phyloP scores from a whole-genome alignment of 805 yeast genomes.

The Spathaspora sp. region DNA sequence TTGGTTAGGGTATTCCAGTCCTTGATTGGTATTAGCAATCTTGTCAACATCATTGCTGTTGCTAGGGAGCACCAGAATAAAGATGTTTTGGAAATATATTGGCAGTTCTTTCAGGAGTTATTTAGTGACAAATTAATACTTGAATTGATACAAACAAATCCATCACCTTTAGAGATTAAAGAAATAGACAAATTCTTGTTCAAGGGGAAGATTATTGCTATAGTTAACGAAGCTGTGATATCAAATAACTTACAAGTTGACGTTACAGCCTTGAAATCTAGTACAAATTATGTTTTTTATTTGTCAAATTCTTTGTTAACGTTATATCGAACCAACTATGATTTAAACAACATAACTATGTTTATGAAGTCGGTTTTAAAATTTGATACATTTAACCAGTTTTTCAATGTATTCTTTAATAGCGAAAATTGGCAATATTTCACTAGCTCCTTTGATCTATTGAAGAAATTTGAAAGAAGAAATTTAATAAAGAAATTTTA shows the following conservation, averaged over 20 bases:
- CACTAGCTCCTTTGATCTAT: slow-evolving; percentile 8
- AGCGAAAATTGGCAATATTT: slow-evolving; percentile 16
- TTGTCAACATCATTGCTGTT: slow-evolving; percentile 14
- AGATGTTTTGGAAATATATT: neutral
- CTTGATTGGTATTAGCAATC: slow-evolving; percentile 29
- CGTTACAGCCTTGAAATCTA: slow-evolving; percentile 8
- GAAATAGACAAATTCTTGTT: slow-evolving; percentile 38
- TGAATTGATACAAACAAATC: slow-evolving; percentile 1
- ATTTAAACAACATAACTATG: slow-evolving; percentile 8
- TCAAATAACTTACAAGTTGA: slow-evolving; percentile 7
- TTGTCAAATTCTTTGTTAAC: slow-evolving; percentile 16
- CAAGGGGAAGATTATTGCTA: slow-evolving; percentile 26
- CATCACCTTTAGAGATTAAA: slow-evolving; percentile 13
- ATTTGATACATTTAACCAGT: slow-evolving; percentile 13
- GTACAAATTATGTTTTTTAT: slow-evolving; percentile 18
- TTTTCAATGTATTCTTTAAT: slow-evolving; percentile 22
- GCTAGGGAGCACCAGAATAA: neutral
- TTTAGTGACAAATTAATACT: slow-evolving; percentile 2
- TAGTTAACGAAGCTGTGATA: slow-evolving; percentile 19
- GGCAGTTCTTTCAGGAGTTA: neutral
- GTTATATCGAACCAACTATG: slow-evolving; percentile 7
- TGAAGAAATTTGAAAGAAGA: slow-evolving; percentile 27
- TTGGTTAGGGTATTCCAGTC: slow-evolving; percentile 15
- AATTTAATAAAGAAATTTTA: slow-evolving; percentile 15
- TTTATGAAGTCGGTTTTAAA: slow-evolving; percentile 20